A percentile compares a stretch with the other conserved stretches of the same genome.
phyloP scores from a whole-genome alignment of 495 filamentous ascomycete species.

The Hypoxylon rickii region DNA sequence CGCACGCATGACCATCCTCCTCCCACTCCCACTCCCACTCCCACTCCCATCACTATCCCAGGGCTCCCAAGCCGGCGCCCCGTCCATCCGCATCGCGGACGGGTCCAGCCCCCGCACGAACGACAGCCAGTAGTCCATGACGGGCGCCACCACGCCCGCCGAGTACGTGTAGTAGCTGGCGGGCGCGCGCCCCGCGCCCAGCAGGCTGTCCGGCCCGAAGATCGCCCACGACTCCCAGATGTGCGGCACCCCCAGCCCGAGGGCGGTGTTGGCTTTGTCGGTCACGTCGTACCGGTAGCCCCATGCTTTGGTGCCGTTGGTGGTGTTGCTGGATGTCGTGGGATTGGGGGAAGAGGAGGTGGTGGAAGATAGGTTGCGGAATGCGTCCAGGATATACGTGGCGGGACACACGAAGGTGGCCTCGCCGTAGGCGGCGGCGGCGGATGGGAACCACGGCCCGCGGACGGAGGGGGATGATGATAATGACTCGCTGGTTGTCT shows the following conservation, averaged over 20 bases:
- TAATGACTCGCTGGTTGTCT: too few relatives aligned
- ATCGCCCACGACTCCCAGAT: constrained; percentile 48
- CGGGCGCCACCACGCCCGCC: constrained; percentile 36
- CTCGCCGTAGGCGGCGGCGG: constrained; percentile 62
- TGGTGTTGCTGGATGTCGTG: constrained; percentile 13
- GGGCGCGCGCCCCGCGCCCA: constrained; percentile 6
- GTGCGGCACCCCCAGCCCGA: constrained; percentile 40
- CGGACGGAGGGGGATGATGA: constrained; percentile 21
- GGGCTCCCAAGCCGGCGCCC: constrained; percentile 39
- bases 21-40: constrained; percentile 2
- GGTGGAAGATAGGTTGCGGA: neutral
- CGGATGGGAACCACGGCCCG: constrained; percentile 45
- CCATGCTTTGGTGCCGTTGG: constrained; percentile 32
- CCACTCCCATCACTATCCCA: constrained; percentile 29
- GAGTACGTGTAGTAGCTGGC: constrained; percentile 46
- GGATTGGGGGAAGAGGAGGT: too few relatives aligned
- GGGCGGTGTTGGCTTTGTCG: constrained; percentile 29
- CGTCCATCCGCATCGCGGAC: constrained; percentile 25
- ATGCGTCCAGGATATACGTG: constrained; percentile 37
- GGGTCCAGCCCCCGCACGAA: constrained; percentile 48
- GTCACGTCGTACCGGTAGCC: constrained; percentile 39
- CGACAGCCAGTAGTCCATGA: constrained; percentile 50
- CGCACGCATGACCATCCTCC: constrained; percentile 41
- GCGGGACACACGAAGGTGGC: constrained; percentile 67
- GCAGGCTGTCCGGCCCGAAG: constrained; percentile 46